Evolutionary conservation across 768 basidiomycete species (phyloP).

Genomic region (Leucosporidium creatinivorum): DNA sequence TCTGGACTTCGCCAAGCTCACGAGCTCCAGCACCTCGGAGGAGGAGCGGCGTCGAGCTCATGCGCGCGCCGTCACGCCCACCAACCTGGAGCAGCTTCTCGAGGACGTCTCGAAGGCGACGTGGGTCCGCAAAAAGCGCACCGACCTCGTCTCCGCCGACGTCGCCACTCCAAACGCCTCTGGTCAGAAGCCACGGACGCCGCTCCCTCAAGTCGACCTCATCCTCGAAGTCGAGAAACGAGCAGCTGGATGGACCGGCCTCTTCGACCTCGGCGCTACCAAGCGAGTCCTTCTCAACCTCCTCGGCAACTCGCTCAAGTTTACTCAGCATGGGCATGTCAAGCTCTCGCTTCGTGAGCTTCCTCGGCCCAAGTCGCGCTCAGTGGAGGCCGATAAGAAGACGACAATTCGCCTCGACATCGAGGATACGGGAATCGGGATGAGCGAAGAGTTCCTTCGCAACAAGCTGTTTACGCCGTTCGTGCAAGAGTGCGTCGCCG

Average conservation of each 20-base stretch:
- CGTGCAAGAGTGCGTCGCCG: background rate
- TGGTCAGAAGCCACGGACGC: too few species aligned
- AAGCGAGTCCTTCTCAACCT: slow-evolving; percentile 18
- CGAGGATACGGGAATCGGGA: background rate
- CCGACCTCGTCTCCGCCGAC: slow-evolving; percentile 14
- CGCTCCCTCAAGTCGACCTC: slow-evolving; percentile 2
- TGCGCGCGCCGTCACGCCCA: background rate
- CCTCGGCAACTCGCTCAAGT: slow-evolving; percentile 22
- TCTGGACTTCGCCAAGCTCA: slow-evolving; percentile 27
- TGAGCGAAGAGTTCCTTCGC: background rate
- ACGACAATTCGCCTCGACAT: background rate
- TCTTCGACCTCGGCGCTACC: slow-evolving; percentile 10
- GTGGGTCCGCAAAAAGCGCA: slow-evolving; percentile 22
- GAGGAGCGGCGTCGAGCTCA: background rate
- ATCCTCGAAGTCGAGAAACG: slow-evolving; percentile 21
- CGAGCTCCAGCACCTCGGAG: background rate
- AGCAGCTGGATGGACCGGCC: slow-evolving; percentile 2
- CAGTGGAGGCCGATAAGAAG: too few species aligned
- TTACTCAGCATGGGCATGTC: slow-evolving; percentile 13
- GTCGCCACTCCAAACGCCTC: background rate
- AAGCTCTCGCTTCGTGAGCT: slow-evolving; percentile 8
- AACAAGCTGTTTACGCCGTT: background rate
- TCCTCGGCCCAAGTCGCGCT: too few species aligned
- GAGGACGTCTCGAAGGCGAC: slow-evolving; percentile 12
- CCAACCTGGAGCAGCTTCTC: slow-evolving; percentile 2